phyloP scores from a whole-genome alignment of 2,329 filamentous ascomycete species.

The Zymoseptoria pseudotritici region DNA sequence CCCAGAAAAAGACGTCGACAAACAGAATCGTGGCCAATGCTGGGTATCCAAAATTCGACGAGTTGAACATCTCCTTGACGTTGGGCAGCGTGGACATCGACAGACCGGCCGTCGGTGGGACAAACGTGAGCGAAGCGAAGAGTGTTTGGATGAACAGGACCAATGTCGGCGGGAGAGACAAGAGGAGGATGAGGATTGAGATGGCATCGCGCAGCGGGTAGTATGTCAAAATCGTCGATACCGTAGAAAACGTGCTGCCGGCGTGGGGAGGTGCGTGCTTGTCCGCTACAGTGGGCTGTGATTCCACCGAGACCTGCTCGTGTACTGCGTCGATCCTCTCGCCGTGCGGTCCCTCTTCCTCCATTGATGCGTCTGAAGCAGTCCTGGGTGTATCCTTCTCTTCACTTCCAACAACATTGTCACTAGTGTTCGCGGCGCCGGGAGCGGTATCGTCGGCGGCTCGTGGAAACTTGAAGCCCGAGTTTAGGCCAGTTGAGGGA shows the following conservation, averaged over 20 bases:
- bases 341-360: slow-evolving; percentile 25
- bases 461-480: slow-evolving; percentile 29
- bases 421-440: slow-evolving; percentile 14
- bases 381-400: slow-evolving; percentile 31
- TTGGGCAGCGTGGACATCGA: slow-evolving; percentile 59
- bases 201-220: slow-evolving; percentile 92
- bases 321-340: slow-evolving; percentile 25
- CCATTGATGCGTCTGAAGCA: slow-evolving; percentile 38
- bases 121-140: slow-evolving; percentile 88
- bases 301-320: slow-evolving; percentile 25
- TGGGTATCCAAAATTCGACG: slow-evolving; percentile 68
- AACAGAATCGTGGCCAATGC: slow-evolving; percentile 77
- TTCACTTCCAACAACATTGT: slow-evolving; percentile 20
- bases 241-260: slow-evolving; percentile 65
- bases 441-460: slow-evolving; percentile 18
- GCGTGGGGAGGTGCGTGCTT: slow-evolving; percentile 59
- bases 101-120: slow-evolving; percentile 68
- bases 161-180: slow-evolving; percentile 82
- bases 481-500: slow-evolving; percentile 33
- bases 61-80: slow-evolving; percentile 85
- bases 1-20: slow-evolving; percentile 75
- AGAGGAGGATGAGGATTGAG: slow-evolving; percentile 89
- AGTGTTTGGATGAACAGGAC: slow-evolving; percentile 84
- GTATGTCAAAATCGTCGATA: slow-evolving; percentile 78
- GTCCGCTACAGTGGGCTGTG: slow-evolving; percentile 10